Base-by-base conservation (phyloP, 768 basidiomycete genomes). In the Leccinum obscurum region DNA sequence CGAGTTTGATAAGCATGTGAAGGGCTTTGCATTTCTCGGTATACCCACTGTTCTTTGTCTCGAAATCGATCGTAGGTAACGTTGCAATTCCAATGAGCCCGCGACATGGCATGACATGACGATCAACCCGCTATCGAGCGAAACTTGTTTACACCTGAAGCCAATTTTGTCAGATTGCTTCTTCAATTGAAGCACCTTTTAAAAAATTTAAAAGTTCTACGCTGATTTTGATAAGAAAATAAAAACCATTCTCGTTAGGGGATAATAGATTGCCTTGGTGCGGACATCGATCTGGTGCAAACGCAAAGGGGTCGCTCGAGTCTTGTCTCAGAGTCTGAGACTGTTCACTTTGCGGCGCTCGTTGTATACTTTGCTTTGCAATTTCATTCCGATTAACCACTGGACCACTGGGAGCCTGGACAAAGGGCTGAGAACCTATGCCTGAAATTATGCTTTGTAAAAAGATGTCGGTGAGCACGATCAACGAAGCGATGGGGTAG, bases 11-110 rank as follows among this genome's bases (percentile, higher is more conserved):
- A 2, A 30, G 8, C 1, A 32, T 32, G 9, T 32, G 10, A 32
- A 32, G 32, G 32, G 3, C 32, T 32, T 9, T 32, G 9, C 30
- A 3, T 11, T 32, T 32, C 10, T 32, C 32, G 10, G 32, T 32
- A 32, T 11, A 32, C 32, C 9, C 66, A 7, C 77, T 77, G 56
- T 76, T 81, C 71, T 63, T 70, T 50, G 66, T 77, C 67, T 62
- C 68, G 76, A 95, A 96, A 74, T 51, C 95, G 68, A 96, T 97
- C 14, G 93, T 93, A 8, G 98, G 74, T 71, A 82, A 89, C 1
- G 97, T 99, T 1, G 95, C 97, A 49, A 98, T 94, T 8, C 97
- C 97, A 71, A 94, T 1, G 88, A 83, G 54, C 87, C 95, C 95
- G 46, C 6, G 54, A 15, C 15, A 17, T 39, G 15, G 32, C 10